Conservation (phyloP, 2,329 filamentous ascomycete genomes). For the Cercospora berteroae region DNA sequence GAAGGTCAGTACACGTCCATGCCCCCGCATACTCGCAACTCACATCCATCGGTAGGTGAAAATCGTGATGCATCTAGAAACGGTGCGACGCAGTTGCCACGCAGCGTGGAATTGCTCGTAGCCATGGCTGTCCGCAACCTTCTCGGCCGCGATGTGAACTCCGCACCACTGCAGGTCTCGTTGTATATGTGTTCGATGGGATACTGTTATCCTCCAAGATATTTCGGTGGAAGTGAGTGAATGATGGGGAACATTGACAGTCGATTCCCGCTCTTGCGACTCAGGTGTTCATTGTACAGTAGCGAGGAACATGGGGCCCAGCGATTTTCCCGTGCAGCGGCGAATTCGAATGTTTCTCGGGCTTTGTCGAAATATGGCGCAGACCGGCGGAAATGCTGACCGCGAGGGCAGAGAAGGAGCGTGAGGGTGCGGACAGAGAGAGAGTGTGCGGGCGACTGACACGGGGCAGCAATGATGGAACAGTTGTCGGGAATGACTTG, state of each 20-base stretch:
- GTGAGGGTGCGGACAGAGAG: background rate
- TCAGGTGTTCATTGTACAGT: background rate
- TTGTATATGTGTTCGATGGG: background rate
- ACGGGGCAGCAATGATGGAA: background rate
- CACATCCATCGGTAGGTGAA: slow-evolving; percentile 66
- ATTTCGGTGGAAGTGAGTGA: background rate
- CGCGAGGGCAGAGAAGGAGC: background rate
- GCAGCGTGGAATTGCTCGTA: slow-evolving; percentile 37
- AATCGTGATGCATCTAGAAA: slow-evolving; percentile 65
- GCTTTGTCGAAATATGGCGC: background rate
- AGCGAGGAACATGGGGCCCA: background rate
- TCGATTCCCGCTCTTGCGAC: background rate
- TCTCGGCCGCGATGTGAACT: background rate
- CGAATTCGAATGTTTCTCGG: background rate
- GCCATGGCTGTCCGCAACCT: slow-evolving; percentile 4
- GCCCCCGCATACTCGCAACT: slow-evolving; percentile 35
- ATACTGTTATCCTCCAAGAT: slow-evolving; percentile 3
- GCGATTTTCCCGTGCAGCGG: background rate
- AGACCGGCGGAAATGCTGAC: background rate
- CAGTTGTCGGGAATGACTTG: background rate
- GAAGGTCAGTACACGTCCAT: slow-evolving; percentile 35
- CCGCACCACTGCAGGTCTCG: slow-evolving; percentile 12
- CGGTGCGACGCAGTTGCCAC: slow-evolving; percentile 62
- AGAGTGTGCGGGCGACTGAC: background rate
- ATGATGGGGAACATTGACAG: background rate